Evolutionary conservation across 129 eudicot genomes (phyloP).

Genomic region (Gnaphalium uliginosum): DNA sequence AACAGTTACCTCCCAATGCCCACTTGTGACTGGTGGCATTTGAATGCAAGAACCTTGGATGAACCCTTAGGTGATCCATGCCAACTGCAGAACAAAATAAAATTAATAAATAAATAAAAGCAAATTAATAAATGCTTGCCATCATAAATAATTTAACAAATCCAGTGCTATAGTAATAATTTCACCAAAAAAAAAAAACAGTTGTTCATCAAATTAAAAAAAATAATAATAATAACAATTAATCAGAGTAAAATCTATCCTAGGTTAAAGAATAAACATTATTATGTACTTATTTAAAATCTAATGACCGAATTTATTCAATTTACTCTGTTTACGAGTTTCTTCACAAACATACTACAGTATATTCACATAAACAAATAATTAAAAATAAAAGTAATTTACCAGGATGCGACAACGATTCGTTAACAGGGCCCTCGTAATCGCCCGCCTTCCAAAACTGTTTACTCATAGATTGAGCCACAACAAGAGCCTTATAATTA

Average conservation of each 20-base stretch:
- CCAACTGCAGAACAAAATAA: slow-evolving; percentile 38
- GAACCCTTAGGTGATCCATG: slow-evolving; percentile 77
- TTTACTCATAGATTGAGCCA: slow-evolving; percentile 32
- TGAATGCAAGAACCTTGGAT: slow-evolving; percentile 76
- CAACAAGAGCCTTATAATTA: not conserved
- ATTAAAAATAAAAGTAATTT: not conserved
- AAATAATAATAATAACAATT: too few relatives aligned
- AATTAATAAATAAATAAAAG: not conserved
- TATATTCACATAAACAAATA: not conserved
- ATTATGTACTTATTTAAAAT: not conserved
- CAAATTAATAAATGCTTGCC: not conserved
- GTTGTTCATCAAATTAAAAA: too few relatives aligned
- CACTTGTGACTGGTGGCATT: slow-evolving; percentile 89
- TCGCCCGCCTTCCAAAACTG: slow-evolving; percentile 83
- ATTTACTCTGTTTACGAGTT: not conserved
- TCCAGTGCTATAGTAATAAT: too few relatives aligned
- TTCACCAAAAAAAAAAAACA: too few relatives aligned
- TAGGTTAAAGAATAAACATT: not conserved
- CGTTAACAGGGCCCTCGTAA: slow-evolving; percentile 33
- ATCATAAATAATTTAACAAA: not conserved
- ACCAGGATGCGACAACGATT: slow-evolving; percentile 30
- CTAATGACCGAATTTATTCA: too few relatives aligned
- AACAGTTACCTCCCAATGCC: slow-evolving; percentile 62
- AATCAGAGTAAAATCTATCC: not conserved
- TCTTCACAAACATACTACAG: not conserved